Base-by-base conservation (phyloP, 164 flowering plant genomes). In the Liriodendron chinense region DNA sequence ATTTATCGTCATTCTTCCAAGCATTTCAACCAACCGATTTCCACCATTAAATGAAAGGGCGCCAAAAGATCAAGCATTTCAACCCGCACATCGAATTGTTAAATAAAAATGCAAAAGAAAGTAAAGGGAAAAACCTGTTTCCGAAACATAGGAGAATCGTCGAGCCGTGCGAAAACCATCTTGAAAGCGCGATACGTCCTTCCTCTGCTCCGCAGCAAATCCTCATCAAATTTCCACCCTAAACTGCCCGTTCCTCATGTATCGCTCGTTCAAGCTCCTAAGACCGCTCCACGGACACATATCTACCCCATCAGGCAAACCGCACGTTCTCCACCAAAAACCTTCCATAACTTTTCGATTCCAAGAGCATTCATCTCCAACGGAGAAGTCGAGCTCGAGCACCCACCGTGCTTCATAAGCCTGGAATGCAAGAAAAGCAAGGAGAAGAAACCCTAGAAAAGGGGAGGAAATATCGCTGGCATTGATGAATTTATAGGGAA, bases 81-180 rank as follows among this genome's bases (percentile, higher is more conserved):
- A 34, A 67, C 47, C 67, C 3, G 25, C 12, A 20, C 25, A 68
- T 14, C 68, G 68, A 22, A 13, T 22, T 24, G 25, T 22, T 13
- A 14, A 14, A 53, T 21, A 70, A 10, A 49, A 70, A 70, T 9
- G 16, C 47, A 24, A 16, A 13, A 9, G 21, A 49, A 48, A 74
- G 13, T 24, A 34, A n/a, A n/a, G 23, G 20, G 43, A 10, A 62
- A 9, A 47, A 94, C 99, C 94, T 94, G 98, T 81, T 96, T 94
- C 79, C 99, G 92, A 73, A 96, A 96, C 99, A 96, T 96, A 56
- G 99, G 99, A 84, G 99, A 96, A 86, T 96, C 99, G 80, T 96
- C 99, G 74, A 96, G 97, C 84, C 94, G 92, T 10, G 92, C 75
- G 84, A 94, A 96, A 83, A 87, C 96, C 99, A 94, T 96, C 77